Conservation (phyloP, 352 stramenopile genomes). For the Phytophthora fragariaefolia region DNA sequence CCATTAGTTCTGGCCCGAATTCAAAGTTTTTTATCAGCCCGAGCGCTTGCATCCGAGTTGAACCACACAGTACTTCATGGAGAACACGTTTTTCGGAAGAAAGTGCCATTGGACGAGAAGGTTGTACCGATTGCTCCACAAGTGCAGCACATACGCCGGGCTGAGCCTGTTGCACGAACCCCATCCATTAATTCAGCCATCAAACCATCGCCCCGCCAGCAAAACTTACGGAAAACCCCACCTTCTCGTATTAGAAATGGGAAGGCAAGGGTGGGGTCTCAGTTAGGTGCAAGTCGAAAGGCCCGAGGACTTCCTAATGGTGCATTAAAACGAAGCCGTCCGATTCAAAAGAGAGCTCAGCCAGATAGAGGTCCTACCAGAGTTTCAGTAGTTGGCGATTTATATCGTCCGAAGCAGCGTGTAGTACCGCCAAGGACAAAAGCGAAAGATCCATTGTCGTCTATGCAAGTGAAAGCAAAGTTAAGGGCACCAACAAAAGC, state of each 20-base stretch:
- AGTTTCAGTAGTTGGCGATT: constrained; percentile 13
- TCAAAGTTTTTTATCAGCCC: constrained; percentile 66
- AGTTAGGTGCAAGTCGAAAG: constrained; percentile 31
- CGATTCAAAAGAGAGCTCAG: constrained; percentile 19
- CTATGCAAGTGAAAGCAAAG: constrained; percentile 22
- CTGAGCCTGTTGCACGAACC: constrained; percentile 9
- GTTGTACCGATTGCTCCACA: not conserved
- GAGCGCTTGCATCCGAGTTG: constrained; percentile 59
- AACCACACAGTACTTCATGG: constrained; percentile 79
- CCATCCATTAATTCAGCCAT: not conserved
- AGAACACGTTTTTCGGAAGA: constrained; percentile 68
- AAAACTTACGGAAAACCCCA: constrained; percentile 12
- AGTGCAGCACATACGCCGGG: constrained; percentile 17
- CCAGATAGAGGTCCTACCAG: constrained; percentile 13
- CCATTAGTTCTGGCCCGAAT: constrained; percentile 71
- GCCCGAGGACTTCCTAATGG: constrained; percentile 11
- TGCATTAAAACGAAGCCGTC: constrained; percentile 18
- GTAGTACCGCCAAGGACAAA: constrained; percentile 5
- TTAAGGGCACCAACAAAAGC: constrained; percentile 22
- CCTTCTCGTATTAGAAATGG: not conserved
- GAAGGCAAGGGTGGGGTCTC: constrained; percentile 19
- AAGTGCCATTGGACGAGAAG: constrained; percentile 10
- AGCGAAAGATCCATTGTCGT: not conserved
- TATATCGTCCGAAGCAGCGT: constrained; percentile 19
- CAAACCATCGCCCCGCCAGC: constrained; percentile 11